Evolutionary conservation across 345 rosid genomes (phyloP).

Genomic region (Linum trigynum): DNA sequence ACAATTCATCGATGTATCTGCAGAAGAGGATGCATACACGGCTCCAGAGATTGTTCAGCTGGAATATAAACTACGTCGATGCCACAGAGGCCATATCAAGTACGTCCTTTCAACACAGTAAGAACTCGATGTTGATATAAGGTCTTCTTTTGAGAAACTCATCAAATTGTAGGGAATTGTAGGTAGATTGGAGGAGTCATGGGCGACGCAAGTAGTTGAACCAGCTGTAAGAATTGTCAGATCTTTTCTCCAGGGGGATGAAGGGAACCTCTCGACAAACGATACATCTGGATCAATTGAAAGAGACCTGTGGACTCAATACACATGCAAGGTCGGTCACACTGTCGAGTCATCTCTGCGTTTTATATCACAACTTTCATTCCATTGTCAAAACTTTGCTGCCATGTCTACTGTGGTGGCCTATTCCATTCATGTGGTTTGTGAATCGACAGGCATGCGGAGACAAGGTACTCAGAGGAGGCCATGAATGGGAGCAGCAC

Average conservation of each 20-base stretch:
- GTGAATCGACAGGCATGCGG: slow-evolving; percentile 62
- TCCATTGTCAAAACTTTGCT: neutral
- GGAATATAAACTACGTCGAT: slow-evolving; percentile 65
- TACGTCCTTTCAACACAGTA: slow-evolving; percentile 14
- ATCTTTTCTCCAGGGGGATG: slow-evolving; percentile 33
- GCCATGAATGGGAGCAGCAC: slow-evolving; percentile 92
- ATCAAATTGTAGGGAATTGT: slow-evolving; percentile 10
- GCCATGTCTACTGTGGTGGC: neutral
- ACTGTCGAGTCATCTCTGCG: neutral
- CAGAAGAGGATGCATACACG: slow-evolving; percentile 72
- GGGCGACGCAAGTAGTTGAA: slow-evolving; percentile 60
- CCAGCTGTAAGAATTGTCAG: slow-evolving; percentile 42
- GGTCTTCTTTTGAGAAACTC: slow-evolving; percentile 5
- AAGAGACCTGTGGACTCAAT: slow-evolving; percentile 86
- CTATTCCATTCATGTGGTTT: neutral
- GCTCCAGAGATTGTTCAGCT: slow-evolving; percentile 61
- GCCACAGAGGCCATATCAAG: slow-evolving; percentile 63
- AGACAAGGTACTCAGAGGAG: slow-evolving; percentile 77
- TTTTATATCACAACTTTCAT: neutral
- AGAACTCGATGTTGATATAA: neutral
- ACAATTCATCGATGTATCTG: neutral
- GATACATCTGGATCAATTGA: slow-evolving; percentile 16
- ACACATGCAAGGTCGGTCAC: slow-evolving; percentile 57
- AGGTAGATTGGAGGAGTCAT: slow-evolving; percentile 59
- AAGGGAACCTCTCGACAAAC: slow-evolving; percentile 10